Evolutionary conservation across 352 stramenopile genomes (phyloP).

Genomic region (Globisporangium parvum): DNA sequence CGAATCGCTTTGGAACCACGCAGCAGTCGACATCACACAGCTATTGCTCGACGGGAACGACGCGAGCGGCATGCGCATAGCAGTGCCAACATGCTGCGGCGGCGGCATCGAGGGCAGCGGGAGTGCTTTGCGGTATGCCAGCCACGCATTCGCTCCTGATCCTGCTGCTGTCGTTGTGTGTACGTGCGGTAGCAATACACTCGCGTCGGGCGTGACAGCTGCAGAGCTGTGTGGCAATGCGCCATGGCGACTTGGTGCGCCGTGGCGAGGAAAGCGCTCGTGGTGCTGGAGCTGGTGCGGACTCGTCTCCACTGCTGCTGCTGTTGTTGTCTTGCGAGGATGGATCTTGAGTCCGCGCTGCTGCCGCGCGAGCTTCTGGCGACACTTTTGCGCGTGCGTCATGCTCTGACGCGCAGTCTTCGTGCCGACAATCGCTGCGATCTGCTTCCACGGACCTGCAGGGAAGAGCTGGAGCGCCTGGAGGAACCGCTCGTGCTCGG

Average conservation of each 20-base stretch:
- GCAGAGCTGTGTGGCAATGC: too few relatives aligned
- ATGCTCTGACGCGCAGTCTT: constrained; percentile 39
- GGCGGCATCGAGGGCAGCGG: not conserved
- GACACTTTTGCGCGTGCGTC: constrained; percentile 79
- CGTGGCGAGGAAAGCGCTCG: too few relatives aligned
- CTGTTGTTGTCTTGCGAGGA: not conserved
- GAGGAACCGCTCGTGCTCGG: constrained; percentile 30
- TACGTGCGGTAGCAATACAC: not conserved
- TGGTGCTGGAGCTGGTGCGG: not conserved
- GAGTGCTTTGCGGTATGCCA: not conserved
- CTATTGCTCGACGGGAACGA: not conserved
- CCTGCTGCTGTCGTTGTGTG: not conserved
- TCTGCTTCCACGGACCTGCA: constrained; percentile 31
- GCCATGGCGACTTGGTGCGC: not conserved
- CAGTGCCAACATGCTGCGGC: not conserved
- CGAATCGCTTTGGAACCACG: not conserved
- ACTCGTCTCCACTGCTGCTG: too few relatives aligned
- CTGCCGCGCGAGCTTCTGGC: constrained; percentile 63
- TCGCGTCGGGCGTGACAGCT: not conserved
- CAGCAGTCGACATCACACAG: not conserved
- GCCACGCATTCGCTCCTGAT: not conserved
- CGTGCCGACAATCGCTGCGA: constrained; percentile 22
- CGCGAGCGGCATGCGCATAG: not conserved
- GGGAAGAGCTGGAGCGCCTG: constrained; percentile 23
- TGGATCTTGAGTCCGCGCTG: constrained; percentile 25